phyloP scores from a whole-genome alignment of 2,329 filamentous ascomycete species.

The Ceratocystis eucalypticola region DNA sequence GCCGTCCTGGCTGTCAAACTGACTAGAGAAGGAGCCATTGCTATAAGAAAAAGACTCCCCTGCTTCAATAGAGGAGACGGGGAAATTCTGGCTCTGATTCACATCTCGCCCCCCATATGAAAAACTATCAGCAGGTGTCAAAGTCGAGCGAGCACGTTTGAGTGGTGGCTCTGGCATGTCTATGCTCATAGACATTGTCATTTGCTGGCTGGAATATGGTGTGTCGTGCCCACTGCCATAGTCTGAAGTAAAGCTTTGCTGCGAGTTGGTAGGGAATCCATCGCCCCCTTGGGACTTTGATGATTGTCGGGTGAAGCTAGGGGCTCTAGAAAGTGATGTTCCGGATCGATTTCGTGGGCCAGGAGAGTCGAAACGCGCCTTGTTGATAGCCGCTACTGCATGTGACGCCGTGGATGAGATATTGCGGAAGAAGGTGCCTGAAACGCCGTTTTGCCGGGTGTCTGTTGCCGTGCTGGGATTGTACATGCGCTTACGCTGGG shows the following conservation, averaged over 20 bases:
- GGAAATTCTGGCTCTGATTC: slow-evolving; percentile 38
- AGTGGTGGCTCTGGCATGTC: slow-evolving; percentile 61
- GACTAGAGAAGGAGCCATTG: slow-evolving; percentile 27
- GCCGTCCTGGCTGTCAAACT: slow-evolving; percentile 29
- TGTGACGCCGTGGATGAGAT: slow-evolving; percentile 88
- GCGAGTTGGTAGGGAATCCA: slow-evolving; percentile 58
- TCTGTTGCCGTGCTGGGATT: slow-evolving; percentile 52
- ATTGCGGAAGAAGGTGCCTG: slow-evolving; percentile 92
- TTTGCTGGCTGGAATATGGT: slow-evolving; percentile 20
- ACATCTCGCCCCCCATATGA: slow-evolving; percentile 34
- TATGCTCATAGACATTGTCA: slow-evolving; percentile 34
- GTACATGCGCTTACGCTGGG: slow-evolving; percentile 83
- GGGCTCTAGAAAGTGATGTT: slow-evolving; percentile 29
- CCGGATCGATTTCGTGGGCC: slow-evolving; percentile 44
- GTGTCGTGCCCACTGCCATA: slow-evolving; percentile 38
- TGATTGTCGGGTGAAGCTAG: slow-evolving; percentile 57
- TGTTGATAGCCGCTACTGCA: slow-evolving; percentile 90
- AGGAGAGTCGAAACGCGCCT: slow-evolving; percentile 84
- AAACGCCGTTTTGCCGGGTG: slow-evolving; percentile 49
- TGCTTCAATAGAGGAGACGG: slow-evolving; percentile 63
- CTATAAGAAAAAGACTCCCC: slow-evolving; percentile 66
- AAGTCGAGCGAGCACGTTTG: slow-evolving; percentile 53
- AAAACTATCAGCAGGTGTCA: slow-evolving; percentile 45
- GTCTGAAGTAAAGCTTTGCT: slow-evolving; percentile 70
- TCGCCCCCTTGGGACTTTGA: slow-evolving; percentile 54